Base-by-base conservation (phyloP, 164 flowering plant genomes). In the Chimonanthus praecox region DNA sequence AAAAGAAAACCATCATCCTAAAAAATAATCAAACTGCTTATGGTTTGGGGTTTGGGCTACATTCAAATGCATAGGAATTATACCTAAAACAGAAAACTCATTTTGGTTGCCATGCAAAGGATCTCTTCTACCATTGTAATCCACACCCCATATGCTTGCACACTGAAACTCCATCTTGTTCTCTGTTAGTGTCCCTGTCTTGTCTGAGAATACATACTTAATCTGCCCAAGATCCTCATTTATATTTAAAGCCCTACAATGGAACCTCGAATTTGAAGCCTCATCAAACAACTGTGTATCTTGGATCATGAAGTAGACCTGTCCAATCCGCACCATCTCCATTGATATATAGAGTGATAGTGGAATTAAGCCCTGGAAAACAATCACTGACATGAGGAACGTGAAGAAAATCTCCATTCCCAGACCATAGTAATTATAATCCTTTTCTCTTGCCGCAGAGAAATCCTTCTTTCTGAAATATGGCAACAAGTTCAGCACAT, bases 171-270 rank as follows among this genome's bases (percentile, higher is more conserved):
- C 98, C 99, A 96, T 96, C 86, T 96, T 96, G 84, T 96, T 96
- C 85, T 96, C 98, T 3, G 99, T 96, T 11, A 96, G 84, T 0
- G 99, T 96, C 49, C 99, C 99, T 20, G 99, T 96, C 87, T 94
- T 96, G 76, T 96, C 99, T 0, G 99, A 96, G 78, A 96, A 96
- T 0, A 96, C 84, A 77, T 93, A 92, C 76, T 88, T 94, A 21
- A 96, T 84, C 83, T 96, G 99, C 64, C 99, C 99, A 68, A 96
- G 83, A 84, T 96, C 99, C 75, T 96, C 99, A 83, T 96, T 96
- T 78, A 95, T 93, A 77, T 96, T 96, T 79, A 96, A 79, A 6
- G 99, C 98, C 83, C 98, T 83, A 81, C 99, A 96, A 80, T 93
- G 97, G 71, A 96, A 92, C 80, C 87, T 88, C 20, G 94, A 79